Conservation (phyloP, 352 stramenopile genomes). For the Aphanomyces invadans region DNA sequence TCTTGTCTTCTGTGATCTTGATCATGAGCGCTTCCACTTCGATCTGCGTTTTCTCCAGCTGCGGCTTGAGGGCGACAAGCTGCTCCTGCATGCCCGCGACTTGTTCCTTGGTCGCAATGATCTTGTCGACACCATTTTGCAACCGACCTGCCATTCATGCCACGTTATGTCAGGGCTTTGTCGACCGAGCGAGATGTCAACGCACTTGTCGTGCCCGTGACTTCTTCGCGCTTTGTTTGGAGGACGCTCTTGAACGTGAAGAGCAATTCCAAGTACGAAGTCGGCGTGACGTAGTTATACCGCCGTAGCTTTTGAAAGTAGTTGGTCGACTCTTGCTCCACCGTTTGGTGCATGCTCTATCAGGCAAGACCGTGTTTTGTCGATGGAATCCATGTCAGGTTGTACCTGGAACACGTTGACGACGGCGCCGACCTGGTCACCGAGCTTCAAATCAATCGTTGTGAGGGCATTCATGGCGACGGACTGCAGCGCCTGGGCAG, state of each 20-base stretch:
- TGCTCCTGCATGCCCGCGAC: slow-evolving; percentile 89
- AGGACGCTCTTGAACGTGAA: slow-evolving; percentile 90
- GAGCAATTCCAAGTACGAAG: slow-evolving; percentile 90
- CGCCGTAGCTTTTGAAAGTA: slow-evolving; percentile 84
- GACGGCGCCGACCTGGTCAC: slow-evolving; percentile 37
- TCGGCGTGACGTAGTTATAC: slow-evolving; percentile 93
- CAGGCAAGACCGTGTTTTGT: too few relatives aligned
- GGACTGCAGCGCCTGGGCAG: slow-evolving; percentile 68
- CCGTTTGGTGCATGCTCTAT: slow-evolving; percentile 86
- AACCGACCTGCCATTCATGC: too few relatives aligned
- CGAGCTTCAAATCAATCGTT: slow-evolving; percentile 59
- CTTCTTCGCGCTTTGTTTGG: slow-evolving; percentile 82
- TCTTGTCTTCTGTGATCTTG: slow-evolving; percentile 90
- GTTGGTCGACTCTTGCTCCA: slow-evolving; percentile 66
- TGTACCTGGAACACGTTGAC: slow-evolving; percentile 38
- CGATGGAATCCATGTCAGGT: too few relatives aligned
- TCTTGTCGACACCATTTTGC: slow-evolving; percentile 89
- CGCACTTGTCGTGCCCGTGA: slow-evolving; percentile 68
- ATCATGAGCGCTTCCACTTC: slow-evolving; percentile 93
- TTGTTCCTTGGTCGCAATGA: slow-evolving; percentile 88
- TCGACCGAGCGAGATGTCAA: background rate
- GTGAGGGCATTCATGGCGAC: slow-evolving; percentile 60
- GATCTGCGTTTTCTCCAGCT: slow-evolving; percentile 87
- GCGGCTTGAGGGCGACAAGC: slow-evolving; percentile 87
- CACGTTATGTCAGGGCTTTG: too few relatives aligned